phyloP scores from a whole-genome alignment of 257 asterid genomes.

The Ilex asprella region DNA sequence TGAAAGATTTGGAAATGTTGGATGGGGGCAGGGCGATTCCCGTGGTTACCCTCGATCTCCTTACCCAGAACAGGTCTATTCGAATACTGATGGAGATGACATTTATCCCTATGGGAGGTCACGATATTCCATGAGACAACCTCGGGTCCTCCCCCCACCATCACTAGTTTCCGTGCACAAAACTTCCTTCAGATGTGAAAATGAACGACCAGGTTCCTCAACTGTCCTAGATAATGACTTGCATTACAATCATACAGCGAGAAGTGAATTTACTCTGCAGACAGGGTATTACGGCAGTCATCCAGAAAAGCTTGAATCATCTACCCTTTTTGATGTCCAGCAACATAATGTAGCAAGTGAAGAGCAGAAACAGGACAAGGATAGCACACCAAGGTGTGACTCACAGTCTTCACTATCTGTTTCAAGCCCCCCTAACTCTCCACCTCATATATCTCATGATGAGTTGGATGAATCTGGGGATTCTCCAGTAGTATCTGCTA shows the following conservation, averaged over 20 bases:
- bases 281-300: slow-evolving; percentile 42
- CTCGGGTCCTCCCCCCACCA: slow-evolving; percentile 94
- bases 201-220: slow-evolving; percentile 42
- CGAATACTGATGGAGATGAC: slow-evolving; percentile 55
- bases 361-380: slow-evolving; percentile 35
- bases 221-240: slow-evolving; percentile 33
- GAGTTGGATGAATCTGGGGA: slow-evolving; percentile 87
- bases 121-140: slow-evolving; percentile 83
- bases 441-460: slow-evolving; percentile 91
- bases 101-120: slow-evolving; percentile 71
- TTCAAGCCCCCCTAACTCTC: slow-evolving; percentile 92
- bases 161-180: slow-evolving; percentile 53
- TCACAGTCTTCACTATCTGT: slow-evolving; percentile 96
- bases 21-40: slow-evolving; percentile 56
- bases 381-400: slow-evolving; percentile 52
- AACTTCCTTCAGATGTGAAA: slow-evolving; percentile 37
- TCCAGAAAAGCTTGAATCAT: slow-evolving; percentile 41
- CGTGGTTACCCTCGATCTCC: slow-evolving; percentile 40
- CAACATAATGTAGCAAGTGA: slow-evolving; percentile 36
- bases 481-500: slow-evolving; percentile 45
- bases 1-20: slow-evolving; percentile 58
- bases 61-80: slow-evolving; percentile 53
- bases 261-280: slow-evolving; percentile 39
- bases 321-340: slow-evolving; percentile 35
- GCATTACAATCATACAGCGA: slow-evolving; percentile 29